phyloP scores from a whole-genome alignment of 169 alveolate species.

The Babesia bigemina region DNA sequence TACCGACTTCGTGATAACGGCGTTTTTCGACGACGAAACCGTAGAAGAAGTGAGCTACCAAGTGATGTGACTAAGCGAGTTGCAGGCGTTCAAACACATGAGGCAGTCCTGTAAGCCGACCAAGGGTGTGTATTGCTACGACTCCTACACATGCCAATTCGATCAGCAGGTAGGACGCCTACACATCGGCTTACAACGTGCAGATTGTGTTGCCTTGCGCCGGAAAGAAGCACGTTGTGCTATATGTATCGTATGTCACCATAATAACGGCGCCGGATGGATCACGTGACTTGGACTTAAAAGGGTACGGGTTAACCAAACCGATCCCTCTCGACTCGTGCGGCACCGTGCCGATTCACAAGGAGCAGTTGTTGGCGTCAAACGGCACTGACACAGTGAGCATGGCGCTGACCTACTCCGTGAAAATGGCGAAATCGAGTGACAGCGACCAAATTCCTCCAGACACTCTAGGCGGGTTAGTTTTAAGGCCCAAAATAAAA shows the following conservation, averaged over 20 bases:
- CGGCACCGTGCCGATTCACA: constrained; percentile 1
- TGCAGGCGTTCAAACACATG: constrained; percentile 37
- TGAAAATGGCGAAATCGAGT: constrained; percentile 15
- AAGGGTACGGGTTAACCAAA: constrained; percentile 57
- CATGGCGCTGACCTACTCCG: constrained; percentile 25
- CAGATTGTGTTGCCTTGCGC: constrained; percentile 63
- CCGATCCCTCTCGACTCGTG: constrained; percentile 31
- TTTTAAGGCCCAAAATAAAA: background rate
- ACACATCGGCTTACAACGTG: background rate
- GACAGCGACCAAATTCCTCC: constrained; percentile 42
- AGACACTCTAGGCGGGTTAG: constrained; percentile 52
- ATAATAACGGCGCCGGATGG: constrained; percentile 24
- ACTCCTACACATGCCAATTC: constrained; percentile 52
- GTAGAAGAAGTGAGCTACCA: constrained; percentile 47
- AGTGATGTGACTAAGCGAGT: background rate
- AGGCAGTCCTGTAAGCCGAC: constrained; percentile 37
- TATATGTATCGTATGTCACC: constrained; percentile 45
- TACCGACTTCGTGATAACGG: constrained; percentile 51
- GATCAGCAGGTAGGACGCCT: constrained; percentile 22
- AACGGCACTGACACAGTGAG: constrained; percentile 30
- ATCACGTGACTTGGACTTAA: constrained; percentile 17
- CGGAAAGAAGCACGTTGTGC: constrained; percentile 29
- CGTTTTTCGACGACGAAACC: constrained; percentile 51
- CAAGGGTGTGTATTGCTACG: constrained; percentile 26
- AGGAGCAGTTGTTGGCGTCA: constrained; percentile 19